A percentile compares a stretch with the other conserved stretches of the same genome.
Conservation (phyloP, 2,329 filamentous ascomycete genomes). For the Byssochlamys sp. region DNA sequence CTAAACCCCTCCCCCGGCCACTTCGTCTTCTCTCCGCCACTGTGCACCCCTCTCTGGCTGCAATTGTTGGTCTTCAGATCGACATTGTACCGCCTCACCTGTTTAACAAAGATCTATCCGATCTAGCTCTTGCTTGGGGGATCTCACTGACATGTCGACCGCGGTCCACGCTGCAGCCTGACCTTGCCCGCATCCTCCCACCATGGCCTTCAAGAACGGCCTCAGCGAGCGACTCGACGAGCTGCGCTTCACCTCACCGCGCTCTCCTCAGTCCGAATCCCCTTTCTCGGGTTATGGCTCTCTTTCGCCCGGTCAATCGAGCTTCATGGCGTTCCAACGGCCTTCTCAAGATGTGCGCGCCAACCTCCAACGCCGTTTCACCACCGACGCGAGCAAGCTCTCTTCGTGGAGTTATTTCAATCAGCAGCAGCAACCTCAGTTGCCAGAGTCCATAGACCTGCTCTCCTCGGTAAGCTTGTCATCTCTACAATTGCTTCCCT, state of each 20-base stretch:
- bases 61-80: background rate
- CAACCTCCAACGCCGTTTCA: conserved; percentile 81
- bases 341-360: conserved; percentile 60
- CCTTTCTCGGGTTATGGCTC: conserved; percentile 66
- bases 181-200: conserved; percentile 19
- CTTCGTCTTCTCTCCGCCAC: conserved; percentile 3
- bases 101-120: background rate
- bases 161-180: conserved; percentile 4
- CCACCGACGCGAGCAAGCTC: conserved; percentile 77
- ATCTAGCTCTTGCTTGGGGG: background rate
- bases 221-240: conserved; percentile 64
- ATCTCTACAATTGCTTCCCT: background rate
- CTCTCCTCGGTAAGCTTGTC: conserved; percentile 42
- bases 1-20: conserved; percentile 10
- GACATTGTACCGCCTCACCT: background rate
- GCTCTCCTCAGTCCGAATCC: conserved; percentile 66
- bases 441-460: conserved; percentile 46
- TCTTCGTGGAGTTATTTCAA: conserved; percentile 62
- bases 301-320: conserved; percentile 58
- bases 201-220: conserved; percentile 57
- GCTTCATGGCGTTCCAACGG: conserved; percentile 49
- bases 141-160: conserved; percentile 1
- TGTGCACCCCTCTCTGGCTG: conserved; percentile 2
- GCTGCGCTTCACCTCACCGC: conserved; percentile 66
- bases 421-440: conserved; percentile 43